Evolutionary conservation across 2,329 filamentous ascomycete species (phyloP), one percentile per base, ranked within the genome.

Genomic region (Thelonectria discophora): DNA sequence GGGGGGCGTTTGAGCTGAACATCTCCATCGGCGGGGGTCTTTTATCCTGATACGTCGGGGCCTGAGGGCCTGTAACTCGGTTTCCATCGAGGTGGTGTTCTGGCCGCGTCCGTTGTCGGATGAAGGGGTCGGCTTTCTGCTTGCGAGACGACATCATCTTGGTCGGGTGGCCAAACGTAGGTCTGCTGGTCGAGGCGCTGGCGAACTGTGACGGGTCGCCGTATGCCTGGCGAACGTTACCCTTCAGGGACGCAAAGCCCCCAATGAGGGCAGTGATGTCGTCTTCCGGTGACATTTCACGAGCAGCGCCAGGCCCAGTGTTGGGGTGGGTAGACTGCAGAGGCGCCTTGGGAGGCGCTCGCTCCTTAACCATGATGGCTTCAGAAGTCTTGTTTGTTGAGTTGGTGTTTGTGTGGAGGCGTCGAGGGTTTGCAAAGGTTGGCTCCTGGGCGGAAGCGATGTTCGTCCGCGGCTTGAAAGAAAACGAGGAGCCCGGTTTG

Each of bases 121-220:
- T 81, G 71, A 87, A 87, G 58, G 86, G 74, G 68, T 81, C 79
- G 60, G 84, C 84, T 73, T 84, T 84, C 70, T 85, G 82, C 70
- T 86, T 84, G 72, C 82, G 80, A 71, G 79, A 81, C 43, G 81
- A 82, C 70, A 80, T 73, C 68, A 82, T 77, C 70, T 80, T 80
- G 50, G 73, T 73, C 42, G 78, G 74, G 56, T 80, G 79, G 2
- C 77, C 75, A 66, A 78, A 76, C 17, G 73, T 71, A 54, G 76
- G 72, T 39, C 64, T 54, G 68, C 64, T 61, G 17, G 64, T 63
- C 42, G 65, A 64, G 34, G 53, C 51, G 58, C 32, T 48, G 18
- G 48, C 56, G 9, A 47, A 43, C 6, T 52, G 48, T n/a, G 65
- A 66, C 8, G 63, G 58, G 21, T 66, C 53, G 50, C 49, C 46